Evolutionary conservation across 202 grass and related monocot genomes (phyloP), one percentile per base, ranked within the genome.

Genomic region (Miscanthus sacchariflorus): DNA sequence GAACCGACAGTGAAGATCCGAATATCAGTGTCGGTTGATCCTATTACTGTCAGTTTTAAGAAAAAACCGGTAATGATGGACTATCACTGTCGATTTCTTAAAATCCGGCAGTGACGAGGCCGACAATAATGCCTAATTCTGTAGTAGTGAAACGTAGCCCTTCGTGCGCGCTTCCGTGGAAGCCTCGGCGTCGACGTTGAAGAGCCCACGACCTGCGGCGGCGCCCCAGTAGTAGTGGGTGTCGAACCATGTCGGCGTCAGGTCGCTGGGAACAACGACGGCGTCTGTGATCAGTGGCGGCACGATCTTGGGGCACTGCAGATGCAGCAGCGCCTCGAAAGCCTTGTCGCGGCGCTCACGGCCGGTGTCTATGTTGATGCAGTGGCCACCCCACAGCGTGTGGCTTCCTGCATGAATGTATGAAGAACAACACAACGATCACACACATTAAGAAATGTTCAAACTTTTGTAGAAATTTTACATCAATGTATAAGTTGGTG

Each of bases 221-320:
- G 54, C 28, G 33, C n/a, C 18, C 49, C 81, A 14, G 30, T 58
- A 83, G 69, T 83, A 83, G 35, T 74, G 69, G 69, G 19, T 83
- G 49, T 83, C 81, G 81, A 83, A 83, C 35, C 69, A 71, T 44
- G 4, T 25, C 68, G 81, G 69, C 81, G 81, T 83, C 9, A 39
- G 5, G 81, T 83, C 68, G 23, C 70, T 44, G 19, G 50, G 12
- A 1, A 83, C 11, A 9, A 83, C 11, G 19, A 28, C 54, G 12
- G 68, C 48, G 3, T 68, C 2, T 12, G 43, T 56, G 5, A 24
- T 9, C 21, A 2, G 56, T 10, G 56, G 12, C 45, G 67, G 18
- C 68, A 17, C 69, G 7, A 7, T 21, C 12, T 70, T 25, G 2
- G 68, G 81, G 81, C 81, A 83, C 18, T 24, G 3, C 69, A 73